Evolutionary conservation across 495 filamentous ascomycete genomes (phyloP).

Genomic region (Usnea hakonensis): DNA sequence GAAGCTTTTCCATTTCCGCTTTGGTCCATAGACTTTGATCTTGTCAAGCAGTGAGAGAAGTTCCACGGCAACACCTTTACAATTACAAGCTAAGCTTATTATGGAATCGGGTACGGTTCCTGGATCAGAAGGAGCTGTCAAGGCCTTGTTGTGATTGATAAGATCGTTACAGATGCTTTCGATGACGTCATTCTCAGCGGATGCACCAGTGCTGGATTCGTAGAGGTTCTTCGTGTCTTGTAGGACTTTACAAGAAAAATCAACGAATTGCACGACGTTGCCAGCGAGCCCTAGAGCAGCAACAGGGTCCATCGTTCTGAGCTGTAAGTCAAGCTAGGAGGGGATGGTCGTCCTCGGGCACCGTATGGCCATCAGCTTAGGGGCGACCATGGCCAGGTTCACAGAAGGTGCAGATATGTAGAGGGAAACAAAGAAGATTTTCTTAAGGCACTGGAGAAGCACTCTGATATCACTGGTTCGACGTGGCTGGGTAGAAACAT

Average conservation of each 20-base stretch:
- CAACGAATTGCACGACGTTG: slow-evolving; percentile 33
- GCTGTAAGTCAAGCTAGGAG: no score
- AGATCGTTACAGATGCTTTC: slow-evolving; percentile 17
- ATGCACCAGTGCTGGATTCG: slow-evolving; percentile 22
- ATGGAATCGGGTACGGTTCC: not conserved
- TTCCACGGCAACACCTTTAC: slow-evolving; percentile 8
- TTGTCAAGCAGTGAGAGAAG: slow-evolving; percentile 1
- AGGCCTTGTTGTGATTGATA: slow-evolving; percentile 24
- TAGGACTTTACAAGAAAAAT: slow-evolving; percentile 32
- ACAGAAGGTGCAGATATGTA: no score
- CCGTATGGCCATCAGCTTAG: no score
- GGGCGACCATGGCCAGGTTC: no score
- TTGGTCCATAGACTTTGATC: slow-evolving; percentile 6
- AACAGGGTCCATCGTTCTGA: slow-evolving; percentile 32
- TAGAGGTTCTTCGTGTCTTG: slow-evolving; percentile 25
- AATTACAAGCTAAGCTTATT: slow-evolving; percentile 11
- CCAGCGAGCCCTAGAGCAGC: slow-evolving; percentile 33
- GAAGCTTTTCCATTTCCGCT: slow-evolving; percentile 14
- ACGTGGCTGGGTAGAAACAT: no score
- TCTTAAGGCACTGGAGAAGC: no score
- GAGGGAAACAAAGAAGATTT: no score
- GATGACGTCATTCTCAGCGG: slow-evolving; percentile 22
- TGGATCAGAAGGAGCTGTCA: slow-evolving; percentile 7
- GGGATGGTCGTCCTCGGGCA: no score
- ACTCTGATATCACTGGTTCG: no score